These are phyloP conservation scores for Linnemannia elongata DNA, from an alignment of 192 early-diverging fungal genomes.

Conservation along the genomic window DNA sequence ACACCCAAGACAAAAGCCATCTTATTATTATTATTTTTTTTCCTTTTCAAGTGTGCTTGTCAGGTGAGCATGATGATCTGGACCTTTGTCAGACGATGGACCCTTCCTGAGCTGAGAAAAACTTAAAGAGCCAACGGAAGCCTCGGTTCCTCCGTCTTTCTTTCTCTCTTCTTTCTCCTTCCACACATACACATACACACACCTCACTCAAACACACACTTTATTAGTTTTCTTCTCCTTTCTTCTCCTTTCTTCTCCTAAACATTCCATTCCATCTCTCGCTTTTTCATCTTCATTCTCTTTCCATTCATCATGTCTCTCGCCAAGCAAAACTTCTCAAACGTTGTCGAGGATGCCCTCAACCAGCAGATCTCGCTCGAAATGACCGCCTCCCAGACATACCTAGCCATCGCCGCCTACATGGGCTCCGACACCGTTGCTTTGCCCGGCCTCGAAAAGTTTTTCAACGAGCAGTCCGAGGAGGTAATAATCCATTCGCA, in stretches of 20 bases:
- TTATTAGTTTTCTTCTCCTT: not conserved
- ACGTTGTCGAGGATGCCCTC: conserved; percentile 60
- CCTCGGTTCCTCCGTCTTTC: not conserved
- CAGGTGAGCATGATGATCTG: not conserved
- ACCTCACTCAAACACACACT: not conserved
- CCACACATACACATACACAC: not conserved
- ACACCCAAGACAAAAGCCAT: not conserved
- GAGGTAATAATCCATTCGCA: conserved; percentile 33
- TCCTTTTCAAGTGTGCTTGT: not conserved
- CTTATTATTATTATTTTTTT: not conserved
- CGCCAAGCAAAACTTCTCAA: conserved; percentile 68
- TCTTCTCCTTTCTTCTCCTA: too few relatives aligned
- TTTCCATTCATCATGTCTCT: conserved; percentile 33
- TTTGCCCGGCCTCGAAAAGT: conserved; percentile 67
- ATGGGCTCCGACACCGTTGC: conserved; percentile 53
- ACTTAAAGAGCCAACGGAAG: not conserved
- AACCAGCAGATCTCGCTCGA: conserved; percentile 68
- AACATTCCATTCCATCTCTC: not conserved
- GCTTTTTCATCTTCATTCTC: not conserved
- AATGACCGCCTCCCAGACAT: conserved; percentile 65
- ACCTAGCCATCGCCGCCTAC: conserved; percentile 65
- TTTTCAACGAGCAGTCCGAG: conserved; percentile 61
- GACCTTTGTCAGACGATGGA: not conserved
- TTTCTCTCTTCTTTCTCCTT: not conserved
- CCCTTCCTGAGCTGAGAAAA: not conserved